Evolutionary conservation across 768 basidiomycete species (phyloP).

Genomic region (Leccinum obscurum): DNA sequence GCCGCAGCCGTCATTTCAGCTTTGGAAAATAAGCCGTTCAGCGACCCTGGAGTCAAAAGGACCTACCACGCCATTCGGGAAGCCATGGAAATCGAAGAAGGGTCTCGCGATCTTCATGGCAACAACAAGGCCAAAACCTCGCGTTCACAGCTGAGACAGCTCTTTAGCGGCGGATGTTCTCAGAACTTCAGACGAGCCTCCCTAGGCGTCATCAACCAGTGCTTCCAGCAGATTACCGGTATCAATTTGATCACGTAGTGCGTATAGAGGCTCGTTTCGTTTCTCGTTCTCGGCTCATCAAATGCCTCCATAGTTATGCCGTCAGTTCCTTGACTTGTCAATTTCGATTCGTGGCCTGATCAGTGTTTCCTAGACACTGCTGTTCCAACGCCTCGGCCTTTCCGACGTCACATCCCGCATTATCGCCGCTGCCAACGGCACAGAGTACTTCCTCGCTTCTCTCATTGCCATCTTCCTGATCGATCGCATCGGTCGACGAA

Average conservation of each 20-base stretch:
- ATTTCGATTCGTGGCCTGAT: not conserved
- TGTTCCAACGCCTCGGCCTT: conserved; percentile 58
- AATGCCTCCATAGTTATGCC: conserved; percentile 28
- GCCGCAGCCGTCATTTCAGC: conserved; percentile 63
- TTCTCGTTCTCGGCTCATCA: conserved; percentile 19
- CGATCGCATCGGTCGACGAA: conserved; percentile 71
- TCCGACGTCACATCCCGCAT: conserved; percentile 58
- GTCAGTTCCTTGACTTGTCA: conserved; percentile 16
- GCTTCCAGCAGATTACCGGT: conserved; percentile 70
- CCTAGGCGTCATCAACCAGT: conserved; percentile 58
- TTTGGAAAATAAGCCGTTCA: conserved; percentile 51
- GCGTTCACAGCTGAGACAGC: conserved; percentile 43
- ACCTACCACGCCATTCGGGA: conserved; percentile 57
- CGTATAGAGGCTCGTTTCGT: conserved; percentile 27
- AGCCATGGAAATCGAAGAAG: conserved; percentile 46
- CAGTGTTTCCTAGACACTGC: conserved; percentile 38
- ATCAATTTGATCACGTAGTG: conserved; percentile 68
- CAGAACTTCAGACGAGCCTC: conserved; percentile 65
- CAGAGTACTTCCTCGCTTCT: conserved; percentile 72
- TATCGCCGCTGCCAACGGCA: conserved; percentile 66
- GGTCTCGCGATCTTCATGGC: not conserved
- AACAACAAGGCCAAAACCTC: conserved; percentile 1
- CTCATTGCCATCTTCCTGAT: conserved; percentile 72
- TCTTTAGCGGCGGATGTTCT: conserved; percentile 53
- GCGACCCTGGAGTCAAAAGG: conserved; percentile 46